Percentiles rank a stretch among this genome's conserved stretches.
phyloP scores from a whole-genome alignment of 2,329 filamentous ascomycete genomes.

The Aspergillus nomiae region DNA sequence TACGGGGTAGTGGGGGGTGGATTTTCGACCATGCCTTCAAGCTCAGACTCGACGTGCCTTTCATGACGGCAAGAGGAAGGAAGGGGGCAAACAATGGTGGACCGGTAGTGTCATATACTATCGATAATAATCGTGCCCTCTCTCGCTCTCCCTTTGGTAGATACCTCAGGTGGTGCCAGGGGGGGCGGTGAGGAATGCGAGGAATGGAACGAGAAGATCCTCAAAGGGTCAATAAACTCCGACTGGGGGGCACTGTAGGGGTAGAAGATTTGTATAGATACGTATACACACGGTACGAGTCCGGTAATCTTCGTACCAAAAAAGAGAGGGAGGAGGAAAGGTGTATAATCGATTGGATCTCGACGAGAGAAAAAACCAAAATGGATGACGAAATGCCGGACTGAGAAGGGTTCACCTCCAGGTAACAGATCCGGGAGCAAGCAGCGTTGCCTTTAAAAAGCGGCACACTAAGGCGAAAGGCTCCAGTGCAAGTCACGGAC shows the following conservation, averaged over 20 bases:
- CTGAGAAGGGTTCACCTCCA: background rate
- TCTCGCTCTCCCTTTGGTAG: no score
- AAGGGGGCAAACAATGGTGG: background rate
- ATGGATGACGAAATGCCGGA: conserved; percentile 21
- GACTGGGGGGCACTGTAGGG: background rate
- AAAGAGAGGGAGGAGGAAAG: background rate
- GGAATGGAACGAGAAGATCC: background rate
- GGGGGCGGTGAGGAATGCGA: background rate
- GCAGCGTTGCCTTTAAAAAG: background rate
- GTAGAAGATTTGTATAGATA: background rate
- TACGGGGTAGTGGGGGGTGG: conserved; percentile 54
- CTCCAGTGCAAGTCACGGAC: background rate
- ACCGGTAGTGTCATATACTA: background rate
- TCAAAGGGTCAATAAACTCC: background rate
- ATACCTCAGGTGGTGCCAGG: background rate
- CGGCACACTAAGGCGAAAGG: background rate
- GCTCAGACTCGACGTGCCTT: conserved; percentile 49
- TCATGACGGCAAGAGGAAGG: conserved; percentile 46
- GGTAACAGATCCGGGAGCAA: background rate
- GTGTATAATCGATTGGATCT: background rate
- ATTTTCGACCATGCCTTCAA: conserved; percentile 58
- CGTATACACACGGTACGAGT: background rate
- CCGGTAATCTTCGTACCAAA: background rate
- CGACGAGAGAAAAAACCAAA: background rate
- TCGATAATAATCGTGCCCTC: background rate